A percentile compares a stretch with the other conserved stretches of the same genome.
Evolutionary conservation across 1,284 basidiomycete genomes (phyloP).

Genomic region (Hymenochaete sp.): DNA sequence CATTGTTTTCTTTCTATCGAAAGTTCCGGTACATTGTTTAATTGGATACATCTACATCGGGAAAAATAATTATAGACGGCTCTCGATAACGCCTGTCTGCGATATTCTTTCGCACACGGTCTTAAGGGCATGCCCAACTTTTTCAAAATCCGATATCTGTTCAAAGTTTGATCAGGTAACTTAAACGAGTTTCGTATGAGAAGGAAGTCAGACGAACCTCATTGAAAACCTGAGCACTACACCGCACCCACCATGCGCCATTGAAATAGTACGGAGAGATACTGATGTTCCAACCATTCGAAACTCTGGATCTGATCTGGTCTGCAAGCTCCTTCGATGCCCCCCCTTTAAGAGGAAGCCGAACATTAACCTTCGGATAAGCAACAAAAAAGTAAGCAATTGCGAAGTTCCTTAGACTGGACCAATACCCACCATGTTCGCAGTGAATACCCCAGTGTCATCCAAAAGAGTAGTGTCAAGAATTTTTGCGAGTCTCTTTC

Average conservation of each 20-base stretch:
- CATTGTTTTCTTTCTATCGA: too few species aligned
- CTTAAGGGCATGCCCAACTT: conserved; percentile 34
- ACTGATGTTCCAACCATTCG: conserved; percentile 37
- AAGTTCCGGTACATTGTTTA: too few species aligned
- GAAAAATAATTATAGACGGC: too few species aligned
- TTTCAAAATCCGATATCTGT: conserved; percentile 49
- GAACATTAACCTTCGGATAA: conserved; percentile 41
- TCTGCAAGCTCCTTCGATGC: conserved; percentile 25
- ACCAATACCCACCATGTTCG: conserved; percentile 55
- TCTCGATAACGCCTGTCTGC: neutral
- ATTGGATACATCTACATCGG: too few species aligned
- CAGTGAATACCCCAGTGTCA: conserved; percentile 55
- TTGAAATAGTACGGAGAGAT: conserved; percentile 46
- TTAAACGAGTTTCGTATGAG: neutral
- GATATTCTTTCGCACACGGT: conserved; percentile 30
- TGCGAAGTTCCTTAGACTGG: neutral
- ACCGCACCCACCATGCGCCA: conserved; percentile 61
- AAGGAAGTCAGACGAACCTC: conserved; percentile 45
- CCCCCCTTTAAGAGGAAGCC: conserved; percentile 37
- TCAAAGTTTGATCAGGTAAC: neutral
- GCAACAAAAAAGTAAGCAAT: neutral
- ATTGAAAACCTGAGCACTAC: conserved; percentile 66
- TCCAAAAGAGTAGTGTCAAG: conserved; percentile 61
- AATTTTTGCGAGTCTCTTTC: conserved; percentile 52
- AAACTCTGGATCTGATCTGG: conserved; percentile 31